These are phyloP conservation scores for Cardiospermum halicacabum DNA, from an alignment of 345 rosid species.

Conservation along the genomic window DNA sequence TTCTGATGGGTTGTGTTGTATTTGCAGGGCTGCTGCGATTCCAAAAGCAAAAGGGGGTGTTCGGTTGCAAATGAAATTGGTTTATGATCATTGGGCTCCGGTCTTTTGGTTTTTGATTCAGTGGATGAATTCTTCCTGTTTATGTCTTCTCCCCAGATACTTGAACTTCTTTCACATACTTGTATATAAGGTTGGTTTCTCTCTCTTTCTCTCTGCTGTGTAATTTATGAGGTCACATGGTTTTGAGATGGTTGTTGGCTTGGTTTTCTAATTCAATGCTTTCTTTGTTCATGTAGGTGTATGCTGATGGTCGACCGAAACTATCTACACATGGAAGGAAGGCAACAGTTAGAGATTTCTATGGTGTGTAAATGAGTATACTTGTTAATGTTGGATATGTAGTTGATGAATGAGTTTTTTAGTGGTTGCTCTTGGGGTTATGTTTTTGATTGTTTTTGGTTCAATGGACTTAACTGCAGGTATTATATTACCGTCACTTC, in stretches of 20 bases:
- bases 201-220: not conserved
- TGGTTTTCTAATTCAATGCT: slow-evolving; percentile 3
- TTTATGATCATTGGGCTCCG: slow-evolving; percentile 79
- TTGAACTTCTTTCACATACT: slow-evolving; percentile 76
- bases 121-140: slow-evolving; percentile 81
- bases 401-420: not conserved
- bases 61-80: slow-evolving; percentile 80
- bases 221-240: not conserved
- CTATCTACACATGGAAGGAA: slow-evolving; percentile 68
- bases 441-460: not conserved
- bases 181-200: slow-evolving; percentile 61
- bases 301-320: slow-evolving; percentile 49
- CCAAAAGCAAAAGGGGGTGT: slow-evolving; percentile 77
- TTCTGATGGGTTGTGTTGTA: not conserved
- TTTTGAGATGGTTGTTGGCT: not conserved
- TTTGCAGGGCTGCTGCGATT: slow-evolving; percentile 74
- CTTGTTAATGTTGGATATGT: not conserved
- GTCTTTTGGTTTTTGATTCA: slow-evolving; percentile 69
- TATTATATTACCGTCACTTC: slow-evolving; percentile 84
- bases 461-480: slow-evolving; percentile 35
- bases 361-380: slow-evolving; percentile 42
- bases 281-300: slow-evolving; percentile 40
- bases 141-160: slow-evolving; percentile 76
- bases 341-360: slow-evolving; percentile 82
- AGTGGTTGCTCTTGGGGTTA: not conserved